A percentile compares a stretch with the other conserved stretches of the same genome.
phyloP scores from a whole-genome alignment of 768 basidiomycete genomes.

The Tremella fuciformis region DNA sequence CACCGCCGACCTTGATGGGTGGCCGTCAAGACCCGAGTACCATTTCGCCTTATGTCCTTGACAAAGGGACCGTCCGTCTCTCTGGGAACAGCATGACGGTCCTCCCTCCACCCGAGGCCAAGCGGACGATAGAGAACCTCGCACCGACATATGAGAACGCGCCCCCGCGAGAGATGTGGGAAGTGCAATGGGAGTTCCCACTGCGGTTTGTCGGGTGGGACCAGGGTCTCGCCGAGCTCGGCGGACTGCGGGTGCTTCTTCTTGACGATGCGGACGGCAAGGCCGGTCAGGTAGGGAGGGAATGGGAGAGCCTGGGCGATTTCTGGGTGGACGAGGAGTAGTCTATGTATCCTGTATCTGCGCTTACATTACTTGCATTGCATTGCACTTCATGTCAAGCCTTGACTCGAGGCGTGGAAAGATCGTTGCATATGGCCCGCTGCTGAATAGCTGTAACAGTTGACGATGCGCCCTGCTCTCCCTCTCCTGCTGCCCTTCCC shows the following conservation, averaged over 20 bases:
- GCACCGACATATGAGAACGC: slow-evolving; percentile 21
- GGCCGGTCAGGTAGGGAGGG: slow-evolving; percentile 19
- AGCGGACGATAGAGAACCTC: slow-evolving; percentile 17
- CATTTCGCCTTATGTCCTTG: neutral
- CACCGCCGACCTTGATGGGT: slow-evolving; percentile 23
- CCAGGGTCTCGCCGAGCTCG: slow-evolving; percentile 28
- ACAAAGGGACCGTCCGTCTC: neutral
- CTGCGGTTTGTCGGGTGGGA: slow-evolving; percentile 32
- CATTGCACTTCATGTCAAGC: too few relatives aligned
- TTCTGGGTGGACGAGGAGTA: slow-evolving; percentile 17
- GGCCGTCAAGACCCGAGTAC: neutral
- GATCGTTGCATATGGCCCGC: too few relatives aligned
- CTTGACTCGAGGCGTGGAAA: too few relatives aligned
- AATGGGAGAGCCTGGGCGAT: slow-evolving; percentile 41
- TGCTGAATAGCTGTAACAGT: too few relatives aligned
- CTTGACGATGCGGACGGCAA: slow-evolving; percentile 14
- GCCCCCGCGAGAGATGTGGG: slow-evolving; percentile 22
- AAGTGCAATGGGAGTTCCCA: slow-evolving; percentile 20
- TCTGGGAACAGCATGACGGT: slow-evolving; percentile 10
- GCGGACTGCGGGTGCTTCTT: slow-evolving; percentile 34
- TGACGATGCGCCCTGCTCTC: too few relatives aligned
- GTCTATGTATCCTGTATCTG: too few relatives aligned
- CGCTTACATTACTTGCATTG: too few relatives aligned
- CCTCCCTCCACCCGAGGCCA: slow-evolving; percentile 4
- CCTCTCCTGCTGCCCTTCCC: too few relatives aligned